Base-by-base conservation (phyloP, 2,329 filamentous ascomycete species). In the Pseudocercospora pini-densiflorae region DNA sequence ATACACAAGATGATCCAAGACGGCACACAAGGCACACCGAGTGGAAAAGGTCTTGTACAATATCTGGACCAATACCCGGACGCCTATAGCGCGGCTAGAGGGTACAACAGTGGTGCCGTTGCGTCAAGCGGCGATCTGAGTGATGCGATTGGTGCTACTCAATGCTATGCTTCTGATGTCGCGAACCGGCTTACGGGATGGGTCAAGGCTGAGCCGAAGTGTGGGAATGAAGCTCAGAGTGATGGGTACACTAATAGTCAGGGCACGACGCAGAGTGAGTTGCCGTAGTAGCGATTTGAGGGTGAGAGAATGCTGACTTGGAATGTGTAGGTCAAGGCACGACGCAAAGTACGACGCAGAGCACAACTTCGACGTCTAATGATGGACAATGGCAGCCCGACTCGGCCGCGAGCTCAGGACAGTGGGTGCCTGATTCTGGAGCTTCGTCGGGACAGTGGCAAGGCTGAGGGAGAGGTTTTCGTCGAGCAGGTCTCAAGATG, bases 121-220 rank as follows among this genome's bases (percentile, higher is more conserved):
- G 70, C 71, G 6, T 66, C 66, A 9, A 76, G 73, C 61, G 77
- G 75, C 31, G 79, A 84, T 68, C 69, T 84, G 21, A 77, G 79
- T 40, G 76, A 79, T 55, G 77, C 83, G 4, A 81, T 80, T 40
- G 78, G 83, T 71, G 80, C 79, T 5, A 84, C 83, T 10, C 80
- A 81, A 65, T 86, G 84, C 77, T 87, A 87, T 71, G 78, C 80
- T 23, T 80, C 76, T 16, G 85, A 86, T 68, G 76, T 86, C 70
- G 84, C 85, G 58, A 84, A 85, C 71, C 78, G 82, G 54, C 76
- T 84, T 62, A 76, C 77, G 6, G 79, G 81, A 21, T 83, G 81
- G 81, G 75, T 75, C 43, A 66, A 72, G 36, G 73, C 72, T 4
- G 60, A 63, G 45, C 64, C 49, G 16, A 71, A 40, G 49, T 73